Evolutionary conservation across 306 rosid genomes (phyloP).

Genomic region (Quercus robur): DNA sequence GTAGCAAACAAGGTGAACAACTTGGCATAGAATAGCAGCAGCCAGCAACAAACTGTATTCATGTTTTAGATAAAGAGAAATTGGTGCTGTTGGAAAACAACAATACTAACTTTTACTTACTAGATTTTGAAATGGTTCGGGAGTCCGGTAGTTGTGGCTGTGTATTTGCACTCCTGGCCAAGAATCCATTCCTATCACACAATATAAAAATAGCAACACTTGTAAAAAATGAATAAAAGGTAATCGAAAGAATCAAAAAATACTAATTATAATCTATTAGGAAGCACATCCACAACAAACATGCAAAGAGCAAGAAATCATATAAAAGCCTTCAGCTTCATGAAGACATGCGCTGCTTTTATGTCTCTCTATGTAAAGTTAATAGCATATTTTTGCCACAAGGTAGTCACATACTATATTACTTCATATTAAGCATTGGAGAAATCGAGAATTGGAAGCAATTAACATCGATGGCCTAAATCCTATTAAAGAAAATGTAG

Average conservation of each 20-base stretch:
- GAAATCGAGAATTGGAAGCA: no score
- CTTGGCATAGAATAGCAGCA: not conserved
- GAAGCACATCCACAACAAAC: not conserved
- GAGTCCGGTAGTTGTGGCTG: constrained; percentile 47
- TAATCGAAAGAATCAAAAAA: not conserved
- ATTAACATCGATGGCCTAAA: no score
- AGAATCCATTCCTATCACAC: constrained; percentile 28
- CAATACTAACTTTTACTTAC: not conserved
- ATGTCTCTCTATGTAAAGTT: no score
- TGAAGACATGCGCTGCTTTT: no score
- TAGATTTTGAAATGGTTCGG: constrained; percentile 38
- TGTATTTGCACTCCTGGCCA: constrained; percentile 48
- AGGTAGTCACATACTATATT: no score
- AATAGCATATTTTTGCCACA: no score
- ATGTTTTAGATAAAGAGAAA: not conserved
- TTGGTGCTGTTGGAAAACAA: not conserved
- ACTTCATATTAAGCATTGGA: no score
- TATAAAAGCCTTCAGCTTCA: not conserved
- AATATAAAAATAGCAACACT: not conserved
- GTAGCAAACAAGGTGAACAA: no score
- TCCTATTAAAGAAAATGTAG: no score
- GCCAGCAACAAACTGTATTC: not conserved
- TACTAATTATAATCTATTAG: not conserved
- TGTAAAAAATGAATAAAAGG: not conserved
- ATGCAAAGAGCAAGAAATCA: not conserved